These are phyloP conservation scores for Hydnomerulius pinastri DNA, from an alignment of 768 basidiomycete genomes.

Conservation along the genomic window DNA sequence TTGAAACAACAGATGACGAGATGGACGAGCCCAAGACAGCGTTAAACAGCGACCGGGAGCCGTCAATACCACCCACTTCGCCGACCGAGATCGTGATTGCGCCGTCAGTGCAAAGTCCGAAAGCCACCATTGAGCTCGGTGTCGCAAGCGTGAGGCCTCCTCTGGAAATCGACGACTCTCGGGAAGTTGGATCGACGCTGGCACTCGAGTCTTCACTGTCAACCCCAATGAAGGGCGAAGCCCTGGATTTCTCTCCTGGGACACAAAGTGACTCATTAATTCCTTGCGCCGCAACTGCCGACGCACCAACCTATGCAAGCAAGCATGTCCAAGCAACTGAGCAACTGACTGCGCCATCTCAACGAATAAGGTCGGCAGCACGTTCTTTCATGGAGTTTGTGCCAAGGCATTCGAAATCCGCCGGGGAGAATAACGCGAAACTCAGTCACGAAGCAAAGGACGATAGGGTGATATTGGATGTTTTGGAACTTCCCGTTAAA, in stretches of 20 bases:
- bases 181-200: background rate
- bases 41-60: background rate
- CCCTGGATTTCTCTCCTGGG: no score
- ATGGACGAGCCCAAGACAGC: background rate
- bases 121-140: background rate
- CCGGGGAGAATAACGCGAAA: background rate
- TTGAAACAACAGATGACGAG: background rate
- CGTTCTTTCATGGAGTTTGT: background rate
- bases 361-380: no score
- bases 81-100: background rate
- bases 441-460: background rate
- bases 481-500: background rate
- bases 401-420: background rate
- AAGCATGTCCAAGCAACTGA: no score
- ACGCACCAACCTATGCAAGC: background rate
- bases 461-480: background rate
- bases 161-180: background rate
- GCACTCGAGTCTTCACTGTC: background rate
- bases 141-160: background rate
- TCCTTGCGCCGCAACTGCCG: background rate
- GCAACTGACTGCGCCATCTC: background rate
- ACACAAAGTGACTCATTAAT: background rate
- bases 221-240: no score
- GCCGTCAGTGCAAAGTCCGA: background rate
- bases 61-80: background rate